phyloP scores from a whole-genome alignment of 1,284 basidiomycete species.

The Marasmius tenuissimus region DNA sequence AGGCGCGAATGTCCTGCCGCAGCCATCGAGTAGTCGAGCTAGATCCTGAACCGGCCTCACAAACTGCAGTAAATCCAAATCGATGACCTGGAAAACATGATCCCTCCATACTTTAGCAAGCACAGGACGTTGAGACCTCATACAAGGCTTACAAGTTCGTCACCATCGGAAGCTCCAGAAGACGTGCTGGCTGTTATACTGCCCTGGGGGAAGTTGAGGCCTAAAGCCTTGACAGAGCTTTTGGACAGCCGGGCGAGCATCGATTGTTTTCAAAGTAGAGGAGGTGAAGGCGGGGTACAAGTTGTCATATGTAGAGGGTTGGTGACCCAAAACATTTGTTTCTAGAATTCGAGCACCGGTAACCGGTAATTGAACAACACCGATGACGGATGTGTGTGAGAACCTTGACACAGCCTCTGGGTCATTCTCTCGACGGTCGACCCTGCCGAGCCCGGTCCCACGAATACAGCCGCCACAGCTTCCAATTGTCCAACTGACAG shows the following conservation, averaged over 20 bases:
- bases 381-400: too few relatives aligned
- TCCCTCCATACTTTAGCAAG: background rate
- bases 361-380: too few relatives aligned
- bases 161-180: constrained; percentile 18
- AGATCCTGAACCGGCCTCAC: constrained; percentile 21
- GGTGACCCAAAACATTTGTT: too few relatives aligned
- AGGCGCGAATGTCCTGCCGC: constrained; percentile 28
- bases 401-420: too few relatives aligned
- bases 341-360: too few relatives aligned
- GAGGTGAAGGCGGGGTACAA: too few relatives aligned
- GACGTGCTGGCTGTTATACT: constrained; percentile 6
- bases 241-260: constrained; percentile 12
- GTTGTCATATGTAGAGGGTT: too few relatives aligned
- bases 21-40: constrained; percentile 25
- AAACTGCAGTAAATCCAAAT: constrained; percentile 28
- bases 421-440: too few relatives aligned
- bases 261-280: too few relatives aligned
- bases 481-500: too few relatives aligned
- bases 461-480: too few relatives aligned
- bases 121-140: background rate
- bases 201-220: constrained; percentile 6
- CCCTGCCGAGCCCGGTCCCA: too few relatives aligned
- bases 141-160: constrained; percentile 19
- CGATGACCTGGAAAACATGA: constrained; percentile 27
- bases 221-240: constrained; percentile 7